Base-by-base conservation (phyloP, 192 early-diverging fungal species). In the Umbelopsis isabellina region DNA sequence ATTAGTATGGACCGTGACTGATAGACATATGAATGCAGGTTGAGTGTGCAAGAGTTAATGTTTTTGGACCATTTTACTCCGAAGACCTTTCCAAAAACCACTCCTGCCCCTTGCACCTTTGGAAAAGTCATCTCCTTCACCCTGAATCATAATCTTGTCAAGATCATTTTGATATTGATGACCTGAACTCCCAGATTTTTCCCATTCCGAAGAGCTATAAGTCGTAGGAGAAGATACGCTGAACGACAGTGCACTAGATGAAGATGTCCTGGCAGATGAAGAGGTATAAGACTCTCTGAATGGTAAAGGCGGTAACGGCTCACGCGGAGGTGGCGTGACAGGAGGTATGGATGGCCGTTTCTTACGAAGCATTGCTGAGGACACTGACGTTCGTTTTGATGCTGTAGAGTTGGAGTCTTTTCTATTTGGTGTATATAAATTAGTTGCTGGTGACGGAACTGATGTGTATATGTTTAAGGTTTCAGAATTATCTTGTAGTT, bases 271-370 rank as follows among this genome's bases (percentile, higher is more conserved):
- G 16, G 49, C 46, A 15, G 67, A 50, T 51, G 47, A 68, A 21
- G 23, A 37, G 15, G 25, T 48, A 16, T 52, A 65, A 10, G 55
- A 61, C 30, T 61, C 55, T 35, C 55, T 25, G 25, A 61, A 21
- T 9, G 71, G 71, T 33, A 66, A 13, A 46, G 71, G 49, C 9
- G 71, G 71, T 46, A 72, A 66, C 10, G 71, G 71, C 23, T 72
- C 61, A 22, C 49, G n/a, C 3, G 71, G 71, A 16, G 71, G 71
- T n/a, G 71, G 61, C 22, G 71, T 72, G 18, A 46, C 35, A 30
- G 71, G 71, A 30, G 49, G 64, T 21, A 61, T 61, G 7, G 55
- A 35, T 20, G 30, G 27, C 12, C 48, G 37, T 58, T 45, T 55
- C 49, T 50, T 55, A 33, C 15, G 20, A 25, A 37, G 55, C 35